phyloP scores from a whole-genome alignment of 2,329 filamentous ascomycete species.

The Rutstroemia sp. region DNA sequence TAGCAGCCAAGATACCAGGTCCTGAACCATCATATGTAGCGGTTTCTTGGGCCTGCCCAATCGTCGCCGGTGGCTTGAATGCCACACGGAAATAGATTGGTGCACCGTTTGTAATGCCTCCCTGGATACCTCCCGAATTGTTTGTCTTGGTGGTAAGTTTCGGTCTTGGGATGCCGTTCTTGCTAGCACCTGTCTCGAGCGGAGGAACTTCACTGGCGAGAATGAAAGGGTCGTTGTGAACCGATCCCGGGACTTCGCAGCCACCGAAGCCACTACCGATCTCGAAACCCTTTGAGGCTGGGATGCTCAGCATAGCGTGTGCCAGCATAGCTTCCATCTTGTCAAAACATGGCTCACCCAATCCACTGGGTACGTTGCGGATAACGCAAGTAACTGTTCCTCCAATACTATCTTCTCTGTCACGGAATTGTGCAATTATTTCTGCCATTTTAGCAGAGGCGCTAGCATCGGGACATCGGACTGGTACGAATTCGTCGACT shows the following conservation, averaged over 20 bases:
- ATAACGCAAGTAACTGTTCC: slow-evolving; percentile 94
- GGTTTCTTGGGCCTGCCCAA: slow-evolving; percentile 80
- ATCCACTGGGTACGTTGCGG: slow-evolving; percentile 71
- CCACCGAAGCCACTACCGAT: slow-evolving; percentile 89
- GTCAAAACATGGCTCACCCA: slow-evolving; percentile 92
- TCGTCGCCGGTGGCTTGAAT: slow-evolving; percentile 94
- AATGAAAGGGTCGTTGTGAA: slow-evolving; percentile 86
- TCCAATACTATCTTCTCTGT: slow-evolving; percentile 80
- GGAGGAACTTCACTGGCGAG: slow-evolving; percentile 36
- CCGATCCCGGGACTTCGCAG: slow-evolving; percentile 77
- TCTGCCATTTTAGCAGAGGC: slow-evolving; percentile 67
- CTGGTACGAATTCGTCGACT: slow-evolving; percentile 79
- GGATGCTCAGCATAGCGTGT: slow-evolving; percentile 92
- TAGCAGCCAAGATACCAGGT: slow-evolving; percentile 76
- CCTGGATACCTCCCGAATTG: slow-evolving; percentile 91
- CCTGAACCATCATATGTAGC: slow-evolving; percentile 64
- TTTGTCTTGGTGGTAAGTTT: slow-evolving; percentile 83
- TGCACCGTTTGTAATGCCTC: slow-evolving; percentile 88
- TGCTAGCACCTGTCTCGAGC: slow-evolving; percentile 38
- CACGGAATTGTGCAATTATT: slow-evolving; percentile 68
- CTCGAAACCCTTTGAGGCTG: slow-evolving; percentile 92
- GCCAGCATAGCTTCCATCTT: slow-evolving; percentile 88
- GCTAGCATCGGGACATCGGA: slow-evolving; percentile 71
- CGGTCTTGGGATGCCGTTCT: slow-evolving; percentile 43
- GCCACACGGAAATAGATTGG: slow-evolving; percentile 90